A percentile compares a stretch with the other conserved stretches of the same genome.
Evolutionary conservation across 352 stramenopile species (phyloP).

Genomic region (Pythium sp.): DNA sequence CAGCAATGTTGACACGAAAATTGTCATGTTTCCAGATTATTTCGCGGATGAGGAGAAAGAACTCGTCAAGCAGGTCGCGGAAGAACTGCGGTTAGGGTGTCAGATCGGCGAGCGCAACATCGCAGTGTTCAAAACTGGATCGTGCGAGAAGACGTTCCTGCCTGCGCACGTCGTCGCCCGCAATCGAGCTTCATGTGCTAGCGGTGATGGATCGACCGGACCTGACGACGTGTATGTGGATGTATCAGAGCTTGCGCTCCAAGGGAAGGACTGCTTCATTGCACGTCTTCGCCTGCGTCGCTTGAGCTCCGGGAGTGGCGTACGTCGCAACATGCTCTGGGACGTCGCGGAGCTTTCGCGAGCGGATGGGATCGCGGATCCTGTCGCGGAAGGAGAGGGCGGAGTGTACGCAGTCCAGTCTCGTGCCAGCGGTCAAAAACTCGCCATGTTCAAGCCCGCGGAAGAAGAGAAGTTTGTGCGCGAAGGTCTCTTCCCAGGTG

Average conservation of each 20-base stretch:
- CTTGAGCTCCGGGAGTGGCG: conserved; percentile 51
- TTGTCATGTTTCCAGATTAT: conserved; percentile 70
- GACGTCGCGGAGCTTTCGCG: conserved; percentile 60
- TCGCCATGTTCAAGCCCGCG: conserved; percentile 81
- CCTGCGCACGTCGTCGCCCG: conserved; percentile 8
- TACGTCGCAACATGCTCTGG: conserved; percentile 77
- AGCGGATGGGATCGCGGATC: conserved; percentile 49
- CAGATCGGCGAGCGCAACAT: conserved; percentile 65
- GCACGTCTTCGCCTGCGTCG: conserved; percentile 51
- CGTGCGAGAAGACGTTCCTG: conserved; percentile 19
- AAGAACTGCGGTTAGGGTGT: conserved; percentile 49
- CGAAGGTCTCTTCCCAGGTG: conserved; percentile 58
- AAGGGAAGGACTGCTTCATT: conserved; percentile 78
- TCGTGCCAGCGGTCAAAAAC: conserved; percentile 58
- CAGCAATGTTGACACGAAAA: conserved; percentile 37
- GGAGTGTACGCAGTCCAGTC: conserved; percentile 75
- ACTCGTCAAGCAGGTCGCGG: conserved; percentile 46
- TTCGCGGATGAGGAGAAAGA: conserved; percentile 53
- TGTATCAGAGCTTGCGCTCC: conserved; percentile 58
- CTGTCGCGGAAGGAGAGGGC: conserved; percentile 57
- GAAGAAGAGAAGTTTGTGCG: conserved; percentile 80
- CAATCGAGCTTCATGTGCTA: conserved; percentile 12
- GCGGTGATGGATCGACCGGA: conserved; percentile 2
- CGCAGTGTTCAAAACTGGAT: conserved; percentile 54
- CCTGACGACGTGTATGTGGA: conserved; percentile 69